These are phyloP conservation scores for Leucocoprinus birnbaumii DNA, from an alignment of 768 basidiomycete species.

Conservation along the genomic window DNA sequence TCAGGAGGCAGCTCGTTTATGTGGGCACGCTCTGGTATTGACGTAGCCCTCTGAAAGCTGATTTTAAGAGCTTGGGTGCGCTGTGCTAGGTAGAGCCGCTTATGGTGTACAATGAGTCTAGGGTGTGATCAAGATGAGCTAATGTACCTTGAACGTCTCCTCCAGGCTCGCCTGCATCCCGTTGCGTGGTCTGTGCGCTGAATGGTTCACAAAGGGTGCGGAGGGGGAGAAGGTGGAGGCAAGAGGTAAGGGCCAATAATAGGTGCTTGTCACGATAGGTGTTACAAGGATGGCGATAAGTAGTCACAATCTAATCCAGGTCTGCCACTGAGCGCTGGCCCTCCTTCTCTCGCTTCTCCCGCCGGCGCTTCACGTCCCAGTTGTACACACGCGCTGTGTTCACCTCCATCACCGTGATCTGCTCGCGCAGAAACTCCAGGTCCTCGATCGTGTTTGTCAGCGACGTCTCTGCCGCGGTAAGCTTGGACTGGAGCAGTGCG, in stretches of 20 bases:
- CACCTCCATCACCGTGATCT: conserved; percentile 94
- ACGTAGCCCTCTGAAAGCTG: too few species aligned
- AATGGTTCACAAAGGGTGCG: too few species aligned
- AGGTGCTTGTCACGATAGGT: background rate
- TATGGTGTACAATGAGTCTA: too few species aligned
- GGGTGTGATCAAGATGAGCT: too few species aligned
- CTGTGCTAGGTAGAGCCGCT: too few species aligned
- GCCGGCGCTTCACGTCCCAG: conserved; percentile 86
- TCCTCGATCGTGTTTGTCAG: conserved; percentile 78
- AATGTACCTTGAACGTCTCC: too few species aligned
- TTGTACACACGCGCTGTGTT: conserved; percentile 97
- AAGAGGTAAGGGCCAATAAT: background rate
- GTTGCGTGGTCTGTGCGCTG: too few species aligned
- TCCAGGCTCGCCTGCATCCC: too few species aligned
- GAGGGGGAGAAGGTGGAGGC: background rate
- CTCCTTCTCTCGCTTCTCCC: conserved; percentile 43
- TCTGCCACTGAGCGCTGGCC: background rate
- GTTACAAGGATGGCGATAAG: background rate
- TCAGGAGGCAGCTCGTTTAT: conserved; percentile 10
- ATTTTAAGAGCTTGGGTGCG: too few species aligned
- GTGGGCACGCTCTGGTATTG: background rate
- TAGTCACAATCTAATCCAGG: conserved; percentile 3
- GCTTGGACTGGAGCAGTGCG: conserved; percentile 70
- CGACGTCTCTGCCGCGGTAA: conserved; percentile 63
- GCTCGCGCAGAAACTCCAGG: conserved; percentile 89